Evolutionary conservation across 768 basidiomycete species (phyloP).

Genomic region (Pleurotus platypus): DNA sequence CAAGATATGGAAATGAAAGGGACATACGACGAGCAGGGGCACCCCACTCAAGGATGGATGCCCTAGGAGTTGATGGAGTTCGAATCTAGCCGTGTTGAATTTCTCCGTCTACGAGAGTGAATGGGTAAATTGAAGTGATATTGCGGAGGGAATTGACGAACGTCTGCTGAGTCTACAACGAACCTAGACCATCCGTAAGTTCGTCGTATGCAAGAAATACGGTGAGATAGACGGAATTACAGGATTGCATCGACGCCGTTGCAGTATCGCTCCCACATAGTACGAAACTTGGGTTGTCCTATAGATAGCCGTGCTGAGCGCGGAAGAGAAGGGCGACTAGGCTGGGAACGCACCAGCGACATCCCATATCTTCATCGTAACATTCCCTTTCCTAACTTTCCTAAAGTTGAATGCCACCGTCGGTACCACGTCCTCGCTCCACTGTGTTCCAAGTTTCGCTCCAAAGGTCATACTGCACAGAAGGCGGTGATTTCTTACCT

Average conservation of each 20-base stretch:
- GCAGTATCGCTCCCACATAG: constrained; percentile 96
- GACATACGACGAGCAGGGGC: constrained; percentile 77
- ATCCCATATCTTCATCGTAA: constrained; percentile 94
- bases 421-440: constrained; percentile 95
- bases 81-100: constrained; percentile 80
- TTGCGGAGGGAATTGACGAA: constrained; percentile 31
- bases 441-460: constrained; percentile 39
- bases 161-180: constrained; percentile 90
- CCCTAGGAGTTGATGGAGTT: constrained; percentile 74
- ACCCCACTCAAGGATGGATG: constrained; percentile 66
- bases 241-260: constrained; percentile 90
- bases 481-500: constrained; percentile 37
- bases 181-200: constrained; percentile 46
- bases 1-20: not conserved
- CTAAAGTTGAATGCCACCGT: constrained; percentile 93
- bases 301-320: constrained; percentile 1
- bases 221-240: constrained; percentile 40
- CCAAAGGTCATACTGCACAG: not conserved
- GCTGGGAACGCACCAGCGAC: constrained; percentile 64
- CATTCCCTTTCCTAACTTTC: constrained; percentile 84
- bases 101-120: constrained; percentile 56
- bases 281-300: constrained; percentile 92
- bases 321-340: not conserved
- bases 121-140: not conserved
- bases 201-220: not conserved